phyloP scores from a whole-genome alignment of 371 early-diverging fungal genomes.

The Mucor mucedo region DNA sequence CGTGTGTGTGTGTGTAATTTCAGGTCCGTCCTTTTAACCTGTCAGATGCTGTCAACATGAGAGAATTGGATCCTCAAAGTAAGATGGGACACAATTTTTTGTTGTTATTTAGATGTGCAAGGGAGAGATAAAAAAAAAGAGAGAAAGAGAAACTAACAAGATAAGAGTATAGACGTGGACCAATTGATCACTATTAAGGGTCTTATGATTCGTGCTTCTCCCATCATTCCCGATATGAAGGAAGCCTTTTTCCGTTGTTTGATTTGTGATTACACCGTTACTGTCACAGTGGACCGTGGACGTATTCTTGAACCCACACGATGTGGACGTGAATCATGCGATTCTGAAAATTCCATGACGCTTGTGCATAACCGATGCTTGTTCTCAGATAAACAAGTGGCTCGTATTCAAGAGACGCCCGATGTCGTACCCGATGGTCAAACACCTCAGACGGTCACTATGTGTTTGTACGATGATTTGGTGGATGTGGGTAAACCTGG shows the following conservation, averaged over 20 bases:
- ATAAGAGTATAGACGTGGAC: slow-evolving; percentile 83
- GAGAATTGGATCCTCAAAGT: slow-evolving; percentile 92
- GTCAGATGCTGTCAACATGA: slow-evolving; percentile 81
- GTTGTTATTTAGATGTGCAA: neutral
- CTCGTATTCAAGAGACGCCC: slow-evolving; percentile 98
- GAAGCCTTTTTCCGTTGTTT: slow-evolving; percentile 92
- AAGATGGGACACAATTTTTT: slow-evolving; percentile 12
- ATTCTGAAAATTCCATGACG: slow-evolving; percentile 80
- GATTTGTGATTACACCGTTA: slow-evolving; percentile 82
- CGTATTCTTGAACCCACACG: slow-evolving; percentile 91
- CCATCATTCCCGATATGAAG: slow-evolving; percentile 96
- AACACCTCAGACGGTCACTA: slow-evolving; percentile 97
- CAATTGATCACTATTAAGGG: slow-evolving; percentile 97
- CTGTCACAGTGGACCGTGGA: slow-evolving; percentile 91
- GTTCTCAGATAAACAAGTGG: slow-evolving; percentile 97
- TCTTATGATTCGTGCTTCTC: slow-evolving; percentile 91
- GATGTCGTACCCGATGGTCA: slow-evolving; percentile 99
- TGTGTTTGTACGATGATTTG: slow-evolving; percentile 93
- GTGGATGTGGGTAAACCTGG: slow-evolving; percentile 98
- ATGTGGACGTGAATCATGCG: slow-evolving; percentile 87
- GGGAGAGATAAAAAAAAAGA: no score
- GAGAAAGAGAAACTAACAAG: slow-evolving; percentile 5
- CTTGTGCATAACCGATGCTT: slow-evolving; percentile 93
- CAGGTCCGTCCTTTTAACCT: slow-evolving; percentile 95
- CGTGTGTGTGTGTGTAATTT: no score